Base-by-base conservation (phyloP, 345 rosid genomes). In the Eucalyptus shirleyi region DNA sequence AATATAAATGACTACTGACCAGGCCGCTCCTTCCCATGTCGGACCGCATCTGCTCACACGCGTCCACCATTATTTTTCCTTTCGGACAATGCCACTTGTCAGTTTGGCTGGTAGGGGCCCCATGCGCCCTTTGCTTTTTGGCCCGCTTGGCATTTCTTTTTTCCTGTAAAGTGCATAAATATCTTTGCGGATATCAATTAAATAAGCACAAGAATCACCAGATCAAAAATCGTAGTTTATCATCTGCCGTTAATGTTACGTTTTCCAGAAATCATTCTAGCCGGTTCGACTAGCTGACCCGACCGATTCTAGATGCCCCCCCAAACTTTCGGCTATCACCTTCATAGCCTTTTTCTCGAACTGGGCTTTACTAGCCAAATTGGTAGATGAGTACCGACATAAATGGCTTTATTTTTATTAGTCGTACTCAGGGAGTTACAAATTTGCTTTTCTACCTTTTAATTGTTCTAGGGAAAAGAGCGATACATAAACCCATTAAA, bases 361-460 rank as follows among this genome's bases (percentile, higher is more conserved):
- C 37, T 4, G 21, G 19, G 47, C 47, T 45, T 45, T 9, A 45
- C 47, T 9, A 45, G 1, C 47, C 3, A 8, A 32, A n/a, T n/a
- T n/a, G 21, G 11, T 8, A 10, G 11, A 69, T 18, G 4, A 18
- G 81, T 14, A 34, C 12, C 14, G 7, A 18, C 19, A 21, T 21
- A 2, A 3, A 5, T 8, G 24, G 13, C 2, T 15, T 14, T 34
- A n/a, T 19, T 34, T 34, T 6, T 18, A 6, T 69, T 9, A 21
- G 21, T 32, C 6, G 3, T 34, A 3, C 9, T 0, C 1, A 3
- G 1, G 4, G 26, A 69, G 44, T 21, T 18, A 9, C 7, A 9
- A 12, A 10, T 2, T 18, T 18, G 44, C 24, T 69, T 34, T 34
- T 34, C 81, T 9, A 37, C 81, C 13, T 7, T 65, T n/a, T n/a